Percentiles rank a stretch among this genome's conserved stretches.
Conservation (phyloP, 176 grass and related monocot species). For the Aegilops sharonensis region DNA sequence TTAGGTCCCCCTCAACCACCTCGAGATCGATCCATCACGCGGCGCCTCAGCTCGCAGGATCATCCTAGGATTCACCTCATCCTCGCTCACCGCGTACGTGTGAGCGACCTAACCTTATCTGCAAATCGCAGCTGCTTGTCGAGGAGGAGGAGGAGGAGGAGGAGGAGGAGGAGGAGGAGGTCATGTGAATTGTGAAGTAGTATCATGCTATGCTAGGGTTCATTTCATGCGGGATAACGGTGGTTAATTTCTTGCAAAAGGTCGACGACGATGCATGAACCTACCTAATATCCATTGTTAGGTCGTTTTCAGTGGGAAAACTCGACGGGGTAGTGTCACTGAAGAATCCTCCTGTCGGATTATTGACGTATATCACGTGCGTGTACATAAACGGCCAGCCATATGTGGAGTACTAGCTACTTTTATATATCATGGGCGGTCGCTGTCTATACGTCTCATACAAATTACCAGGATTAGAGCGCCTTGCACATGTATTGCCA, state of each 20-base stretch:
- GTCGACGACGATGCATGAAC: not conserved
- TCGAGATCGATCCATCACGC: constrained; percentile 6
- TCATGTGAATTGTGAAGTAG: not conserved
- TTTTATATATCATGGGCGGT: not conserved
- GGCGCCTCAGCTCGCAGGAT: not conserved
- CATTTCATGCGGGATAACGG: not conserved
- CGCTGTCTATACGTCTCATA: not conserved
- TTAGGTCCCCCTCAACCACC: not conserved
- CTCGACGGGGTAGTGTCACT: not conserved
- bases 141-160: not conserved
- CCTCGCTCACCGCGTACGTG: constrained; percentile 27
- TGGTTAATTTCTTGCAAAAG: not conserved
- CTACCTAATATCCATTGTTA: not conserved
- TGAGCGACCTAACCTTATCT: constrained; percentile 39
- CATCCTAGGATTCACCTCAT: not conserved
- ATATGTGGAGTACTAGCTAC: too few relatives aligned
- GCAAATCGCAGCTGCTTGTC: not conserved
- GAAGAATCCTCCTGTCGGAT: constrained; percentile 27
- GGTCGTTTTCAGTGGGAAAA: not conserved
- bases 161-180: not conserved
- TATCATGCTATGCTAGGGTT: not conserved
- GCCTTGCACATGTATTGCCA: not conserved
- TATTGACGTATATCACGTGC: not conserved
- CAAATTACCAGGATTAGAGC: constrained; percentile 11
- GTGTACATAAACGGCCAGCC: not conserved